Percentiles rank a stretch among this genome's conserved stretches.
Evolutionary conservation across 805 yeast species (phyloP).

Genomic region (Candida ortonii): DNA sequence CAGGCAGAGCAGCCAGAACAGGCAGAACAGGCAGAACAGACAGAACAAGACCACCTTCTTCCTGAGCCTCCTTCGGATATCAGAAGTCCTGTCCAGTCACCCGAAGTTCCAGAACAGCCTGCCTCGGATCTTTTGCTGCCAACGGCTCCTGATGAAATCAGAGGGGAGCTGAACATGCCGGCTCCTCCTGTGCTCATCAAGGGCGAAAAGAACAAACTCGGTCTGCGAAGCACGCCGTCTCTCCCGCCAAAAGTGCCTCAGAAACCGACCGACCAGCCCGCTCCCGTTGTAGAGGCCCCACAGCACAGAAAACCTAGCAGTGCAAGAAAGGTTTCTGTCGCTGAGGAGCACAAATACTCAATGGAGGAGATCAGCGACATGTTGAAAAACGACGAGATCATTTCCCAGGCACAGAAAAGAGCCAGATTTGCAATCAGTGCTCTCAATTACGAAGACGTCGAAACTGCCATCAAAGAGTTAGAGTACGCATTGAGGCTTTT

Average conservation of each 20-base stretch:
- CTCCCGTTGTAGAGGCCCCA: constrained; percentile 4
- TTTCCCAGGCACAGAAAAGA: constrained; percentile 59
- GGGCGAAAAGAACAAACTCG: constrained; percentile 30
- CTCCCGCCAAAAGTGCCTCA: constrained; percentile 13
- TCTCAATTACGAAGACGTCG: constrained; percentile 69
- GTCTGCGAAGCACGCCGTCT: constrained; percentile 29
- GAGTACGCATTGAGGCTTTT: constrained; percentile 49
- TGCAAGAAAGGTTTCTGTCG: constrained; percentile 5
- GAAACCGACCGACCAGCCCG: neutral
- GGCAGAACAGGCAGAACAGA: constrained; percentile 1
- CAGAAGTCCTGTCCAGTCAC: constrained; percentile 7
- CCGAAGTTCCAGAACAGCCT: neutral
- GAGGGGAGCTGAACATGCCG: constrained; percentile 28
- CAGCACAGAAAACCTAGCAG: constrained; percentile 9
- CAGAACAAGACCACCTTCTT: constrained; percentile 2
- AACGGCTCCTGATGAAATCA: constrained; percentile 17
- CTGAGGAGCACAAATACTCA: constrained; percentile 15
- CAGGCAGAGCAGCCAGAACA: neutral
- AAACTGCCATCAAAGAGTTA: constrained; percentile 64
- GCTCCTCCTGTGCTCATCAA: constrained; percentile 30
- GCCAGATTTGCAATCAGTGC: constrained; percentile 80
- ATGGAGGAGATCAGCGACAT: constrained; percentile 46
- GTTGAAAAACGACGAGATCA: constrained; percentile 52
- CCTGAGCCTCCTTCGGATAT: constrained; percentile 17
- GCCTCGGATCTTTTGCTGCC: constrained; percentile 10